Evolutionary conservation across 2,329 filamentous ascomycete genomes (phyloP), one percentile per base, ranked within the genome.

Genomic region (Xylaria sp.): DNA sequence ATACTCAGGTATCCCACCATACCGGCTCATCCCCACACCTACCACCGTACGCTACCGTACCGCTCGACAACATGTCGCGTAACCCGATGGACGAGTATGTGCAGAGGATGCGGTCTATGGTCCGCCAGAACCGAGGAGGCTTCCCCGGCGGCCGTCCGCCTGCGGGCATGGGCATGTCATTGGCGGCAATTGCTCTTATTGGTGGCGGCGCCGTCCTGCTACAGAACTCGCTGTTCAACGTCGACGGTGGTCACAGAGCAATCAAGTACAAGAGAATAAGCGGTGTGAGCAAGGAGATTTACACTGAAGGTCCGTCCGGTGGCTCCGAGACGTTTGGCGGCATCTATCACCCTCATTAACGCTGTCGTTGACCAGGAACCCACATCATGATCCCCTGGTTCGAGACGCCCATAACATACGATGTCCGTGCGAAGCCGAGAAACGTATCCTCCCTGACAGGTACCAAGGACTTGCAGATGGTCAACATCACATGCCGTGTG

Each of bases 401-500:
- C 83, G 96, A 99, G 84, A 97, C 94, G 4, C 94, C 96, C 61
- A 90, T 99, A 81, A 91, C 94, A 77, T 99, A 98, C 86, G 95
- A 99, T 82, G 96, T 99, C 76, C 95, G 96, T 84, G 96, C 96
- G 70, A 98, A 95, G 87, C 96, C 96, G 78, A 91, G 96, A 81
- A 98, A 97, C 79, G 94, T 99, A 76, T 92, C 96, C 74, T 98
- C 96, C 74, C 89, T 99, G 74, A 99, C 96, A 69, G 96, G 96
- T 76, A 99, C 96, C 79, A 99, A 99, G 87, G 96, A 99, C 84
- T 85, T 99, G 83, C 96, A 99, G 86, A 99, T 99, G 96, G 96
- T 98, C 80, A 99, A 99, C 89, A 98, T 99, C 81, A 99, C 95
- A 79, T 99, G 96, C 84, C 95, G 96, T 93, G 96, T 99, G 68